Conservation (phyloP, 2,329 filamentous ascomycete genomes). For the Arachnomyces sp. region DNA sequence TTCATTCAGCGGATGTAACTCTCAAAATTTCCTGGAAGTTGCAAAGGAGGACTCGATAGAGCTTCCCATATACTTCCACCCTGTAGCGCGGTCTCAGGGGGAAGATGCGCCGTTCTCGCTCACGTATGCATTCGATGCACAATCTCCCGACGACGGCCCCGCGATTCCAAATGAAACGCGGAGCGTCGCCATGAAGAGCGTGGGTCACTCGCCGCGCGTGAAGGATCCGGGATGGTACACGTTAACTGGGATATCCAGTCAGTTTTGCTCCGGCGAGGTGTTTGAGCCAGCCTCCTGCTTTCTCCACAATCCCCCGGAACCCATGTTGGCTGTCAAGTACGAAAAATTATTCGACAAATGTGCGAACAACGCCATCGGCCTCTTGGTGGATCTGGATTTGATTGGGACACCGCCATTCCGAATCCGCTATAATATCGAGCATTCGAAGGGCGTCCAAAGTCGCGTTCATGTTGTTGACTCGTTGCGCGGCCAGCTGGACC, state of each 20-base stretch:
- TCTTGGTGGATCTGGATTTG: slow-evolving; percentile 80
- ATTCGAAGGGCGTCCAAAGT: slow-evolving; percentile 47
- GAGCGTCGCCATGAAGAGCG: slow-evolving; percentile 48
- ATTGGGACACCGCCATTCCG: slow-evolving; percentile 86
- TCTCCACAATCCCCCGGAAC: slow-evolving; percentile 82
- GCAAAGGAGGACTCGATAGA: slow-evolving; percentile 61
- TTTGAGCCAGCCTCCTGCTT: slow-evolving; percentile 91
- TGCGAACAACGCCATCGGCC: slow-evolving; percentile 83
- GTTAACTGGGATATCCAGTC: slow-evolving; percentile 67
- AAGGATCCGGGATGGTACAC: slow-evolving; percentile 78
- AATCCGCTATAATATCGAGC: slow-evolving; percentile 67
- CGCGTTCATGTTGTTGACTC: slow-evolving; percentile 54
- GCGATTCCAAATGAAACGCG: slow-evolving; percentile 48
- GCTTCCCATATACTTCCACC: slow-evolving; percentile 64
- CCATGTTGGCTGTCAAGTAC: slow-evolving; percentile 61
- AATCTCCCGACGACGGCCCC: slow-evolving; percentile 58
- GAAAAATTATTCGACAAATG: slow-evolving; percentile 92
- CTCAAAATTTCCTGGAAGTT: slow-evolving; percentile 71
- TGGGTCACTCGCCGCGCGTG: slow-evolving; percentile 58
- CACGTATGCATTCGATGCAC: slow-evolving; percentile 72
- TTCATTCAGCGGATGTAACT: slow-evolving; percentile 64
- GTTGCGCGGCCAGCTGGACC: slow-evolving; percentile 72
- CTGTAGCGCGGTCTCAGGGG: slow-evolving; percentile 49
- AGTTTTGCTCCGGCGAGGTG: slow-evolving; percentile 78
- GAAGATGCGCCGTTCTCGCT: slow-evolving; percentile 62